Conservation (phyloP, 2,329 filamentous ascomycete species). For the Neobulgaria alba region DNA sequence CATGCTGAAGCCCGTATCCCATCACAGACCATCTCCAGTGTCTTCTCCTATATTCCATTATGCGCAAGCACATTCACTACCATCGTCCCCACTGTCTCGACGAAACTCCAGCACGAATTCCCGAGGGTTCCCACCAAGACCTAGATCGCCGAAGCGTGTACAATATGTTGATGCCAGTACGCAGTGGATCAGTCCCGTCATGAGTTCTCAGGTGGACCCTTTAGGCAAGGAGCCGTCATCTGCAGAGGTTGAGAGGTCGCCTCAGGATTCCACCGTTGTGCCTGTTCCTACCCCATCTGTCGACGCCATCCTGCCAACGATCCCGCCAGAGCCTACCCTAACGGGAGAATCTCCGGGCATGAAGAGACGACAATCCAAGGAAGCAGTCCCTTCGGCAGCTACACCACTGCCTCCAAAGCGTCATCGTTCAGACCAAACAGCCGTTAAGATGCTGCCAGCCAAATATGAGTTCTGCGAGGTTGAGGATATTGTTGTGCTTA, state of each 20-base stretch:
- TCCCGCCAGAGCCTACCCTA: slow-evolving; percentile 16
- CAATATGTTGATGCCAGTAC: slow-evolving; percentile 26
- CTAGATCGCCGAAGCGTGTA: slow-evolving; percentile 10
- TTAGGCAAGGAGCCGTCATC: slow-evolving; percentile 4
- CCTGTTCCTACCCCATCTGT: slow-evolving; percentile 3
- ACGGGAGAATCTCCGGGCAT: slow-evolving; percentile 25
- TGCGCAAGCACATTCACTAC: slow-evolving; percentile 20
- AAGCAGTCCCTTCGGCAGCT: slow-evolving; percentile 6
- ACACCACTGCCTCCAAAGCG: slow-evolving; percentile 38
- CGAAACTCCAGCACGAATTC: slow-evolving; percentile 16
- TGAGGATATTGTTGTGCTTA: slow-evolving; percentile 81
- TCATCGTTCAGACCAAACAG: slow-evolving; percentile 39
- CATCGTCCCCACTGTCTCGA: slow-evolving; percentile 20
- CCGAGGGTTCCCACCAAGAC: slow-evolving; percentile 10
- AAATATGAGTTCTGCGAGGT: slow-evolving; percentile 75
- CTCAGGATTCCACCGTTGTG: not conserved
- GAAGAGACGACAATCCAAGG: slow-evolving; percentile 28
- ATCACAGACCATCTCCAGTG: slow-evolving; percentile 22
- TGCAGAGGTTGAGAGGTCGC: not conserved
- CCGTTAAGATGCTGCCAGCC: slow-evolving; percentile 54
- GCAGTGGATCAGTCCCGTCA: slow-evolving; percentile 23
- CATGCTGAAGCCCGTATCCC: slow-evolving; percentile 26
- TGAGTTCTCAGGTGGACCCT: slow-evolving; percentile 15
- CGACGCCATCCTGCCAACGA: slow-evolving; percentile 11
- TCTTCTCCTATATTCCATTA: slow-evolving; percentile 24